These are phyloP conservation scores for Parathielavia hyrcaniae DNA, from an alignment of 495 filamentous ascomycete genomes.

Conservation along the genomic window DNA sequence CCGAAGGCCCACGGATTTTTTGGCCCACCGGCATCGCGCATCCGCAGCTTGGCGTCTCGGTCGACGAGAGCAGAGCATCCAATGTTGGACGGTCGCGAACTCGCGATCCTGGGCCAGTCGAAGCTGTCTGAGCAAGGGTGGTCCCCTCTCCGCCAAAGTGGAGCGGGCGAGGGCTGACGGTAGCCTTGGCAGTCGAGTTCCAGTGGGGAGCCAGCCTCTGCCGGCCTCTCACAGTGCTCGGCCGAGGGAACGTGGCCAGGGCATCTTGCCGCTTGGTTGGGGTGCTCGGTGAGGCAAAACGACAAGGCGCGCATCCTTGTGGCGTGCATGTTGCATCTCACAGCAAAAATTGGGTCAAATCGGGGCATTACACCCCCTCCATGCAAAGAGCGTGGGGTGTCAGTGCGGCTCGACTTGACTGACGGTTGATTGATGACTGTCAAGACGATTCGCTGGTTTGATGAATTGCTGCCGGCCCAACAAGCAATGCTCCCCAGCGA, in stretches of 20 bases:
- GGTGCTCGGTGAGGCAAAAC: constrained; percentile 3
- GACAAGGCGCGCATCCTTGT: constrained; percentile 1
- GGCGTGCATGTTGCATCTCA: not conserved
- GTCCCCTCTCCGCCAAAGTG: not conserved
- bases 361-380: not conserved
- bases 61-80: no score
- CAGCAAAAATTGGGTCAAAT: constrained; percentile 3
- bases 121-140: not conserved
- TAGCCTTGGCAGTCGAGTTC: constrained; percentile 3
- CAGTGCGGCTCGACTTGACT: not conserved
- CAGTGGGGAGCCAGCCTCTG: not conserved
- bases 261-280: not conserved
- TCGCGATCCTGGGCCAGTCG: not conserved
- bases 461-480: not conserved
- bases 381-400: not conserved
- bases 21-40: not conserved
- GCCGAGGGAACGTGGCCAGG: constrained; percentile 6
- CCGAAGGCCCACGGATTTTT: not conserved
- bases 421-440: no score
- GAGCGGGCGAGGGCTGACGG: not conserved
- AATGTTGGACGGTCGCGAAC: not conserved
- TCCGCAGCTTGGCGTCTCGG: constrained; percentile 2
- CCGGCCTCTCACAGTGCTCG: not conserved
- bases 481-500: not conserved
- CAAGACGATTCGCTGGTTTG: not conserved